Base-by-base conservation (phyloP, 176 grass and related monocot genomes). In the Aegilops longissima region DNA sequence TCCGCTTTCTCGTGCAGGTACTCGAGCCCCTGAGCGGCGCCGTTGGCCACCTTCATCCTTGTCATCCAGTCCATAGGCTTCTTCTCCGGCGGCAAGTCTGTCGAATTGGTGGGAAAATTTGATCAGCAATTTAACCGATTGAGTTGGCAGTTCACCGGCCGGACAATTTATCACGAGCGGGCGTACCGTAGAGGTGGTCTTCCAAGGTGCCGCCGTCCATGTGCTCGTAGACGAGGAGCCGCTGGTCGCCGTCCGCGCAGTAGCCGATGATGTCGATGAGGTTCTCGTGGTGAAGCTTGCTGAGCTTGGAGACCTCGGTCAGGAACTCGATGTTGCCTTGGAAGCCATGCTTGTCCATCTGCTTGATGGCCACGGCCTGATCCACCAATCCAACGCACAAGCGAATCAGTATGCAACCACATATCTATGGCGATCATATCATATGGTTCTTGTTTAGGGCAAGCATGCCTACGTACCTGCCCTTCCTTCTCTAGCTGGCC, bases 331-430 rank as follows among this genome's bases (percentile, higher is more conserved):
- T 87, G 73, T 94, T 94, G 81, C 94, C 96, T 77, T 98, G 90
- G 78, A 96, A 89, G 5, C 96, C 93, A 66, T 98, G 95, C 88
- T 86, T 96, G 92, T 98, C 96, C 42, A 98, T 87, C 88, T 98
- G 96, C 88, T 98, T 98, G 78, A 98, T 91, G 66, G 83, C 88
- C 79, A 98, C 92, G 27, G 80, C 81, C 96, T 98, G 83, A 12
- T 65, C 54, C 73, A 52, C 25, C 29, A 2, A 76, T 29, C 61
- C 44, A 52, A 49, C 34, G 72, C 23, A 35, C 35, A 84, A 65
- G 59, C 45, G 5, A 61, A 72, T 16, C 31, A 66, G 75, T 45
- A 12, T 21, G 30, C 31, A 70, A 24, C n/a, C 61, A 24, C 61
- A 21, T 62, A 23, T 62, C 54, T 58, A 8, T 52, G 14, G 49